A percentile compares a stretch with the other conserved stretches of the same genome.
Conservation (phyloP, 2,329 filamentous ascomycete species). For the Phyllosticta paracitricarpa region DNA sequence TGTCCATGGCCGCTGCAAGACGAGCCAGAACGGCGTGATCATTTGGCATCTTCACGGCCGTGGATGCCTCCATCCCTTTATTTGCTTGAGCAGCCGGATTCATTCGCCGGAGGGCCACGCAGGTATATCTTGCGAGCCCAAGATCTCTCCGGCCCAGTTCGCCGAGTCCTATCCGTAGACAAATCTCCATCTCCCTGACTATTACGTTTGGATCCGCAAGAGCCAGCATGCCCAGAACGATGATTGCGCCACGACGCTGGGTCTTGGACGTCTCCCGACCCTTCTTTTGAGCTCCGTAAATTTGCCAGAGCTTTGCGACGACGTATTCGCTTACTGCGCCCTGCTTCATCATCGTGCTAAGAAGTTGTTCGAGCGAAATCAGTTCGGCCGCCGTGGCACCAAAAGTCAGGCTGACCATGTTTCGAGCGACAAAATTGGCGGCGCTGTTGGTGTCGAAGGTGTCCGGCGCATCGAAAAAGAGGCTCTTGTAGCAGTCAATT, state of each 20-base stretch:
- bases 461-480: conserved; percentile 93
- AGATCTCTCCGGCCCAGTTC: conserved; percentile 71
- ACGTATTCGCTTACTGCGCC: conserved; percentile 79
- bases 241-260: conserved; percentile 86
- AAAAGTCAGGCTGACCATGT: conserved; percentile 98
- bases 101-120: conserved; percentile 83
- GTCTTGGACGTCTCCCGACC: conserved; percentile 70
- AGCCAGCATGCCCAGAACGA: conserved; percentile 92
- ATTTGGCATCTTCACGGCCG: conserved; percentile 62
- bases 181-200: conserved; percentile 88
- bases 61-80: conserved; percentile 45
- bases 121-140: conserved; percentile 87
- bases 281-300: conserved; percentile 87
- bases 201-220: conserved; percentile 88
- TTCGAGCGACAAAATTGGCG: conserved; percentile 89
- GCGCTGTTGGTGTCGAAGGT: conserved; percentile 80
- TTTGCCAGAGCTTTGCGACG: conserved; percentile 89
- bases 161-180: conserved; percentile 83
- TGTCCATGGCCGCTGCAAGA: conserved; percentile 74
- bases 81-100: conserved; percentile 73
- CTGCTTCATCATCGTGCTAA: conserved; percentile 96
- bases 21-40: conserved; percentile 79
- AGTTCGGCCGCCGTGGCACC: conserved; percentile 89
- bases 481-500: conserved; percentile 89
- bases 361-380: conserved; percentile 86